Evolutionary conservation across 352 stramenopile genomes (phyloP), one percentile per base, ranked within the genome.

Genomic region (Saprolegnia parasitica): DNA sequence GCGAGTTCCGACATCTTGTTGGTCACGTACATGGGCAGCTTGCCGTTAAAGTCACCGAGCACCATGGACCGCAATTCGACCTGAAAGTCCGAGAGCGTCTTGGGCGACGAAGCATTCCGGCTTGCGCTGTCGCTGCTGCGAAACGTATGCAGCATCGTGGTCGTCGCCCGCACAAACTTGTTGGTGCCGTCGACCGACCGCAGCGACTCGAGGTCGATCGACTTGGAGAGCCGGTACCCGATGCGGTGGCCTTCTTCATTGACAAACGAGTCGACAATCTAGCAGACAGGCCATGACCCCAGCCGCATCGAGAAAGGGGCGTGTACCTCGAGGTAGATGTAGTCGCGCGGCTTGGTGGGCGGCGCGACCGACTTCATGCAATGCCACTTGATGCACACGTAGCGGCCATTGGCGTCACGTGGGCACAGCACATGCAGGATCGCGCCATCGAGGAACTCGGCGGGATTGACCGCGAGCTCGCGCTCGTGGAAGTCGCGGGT

Each of bases 301-400:
- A 45, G 20, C 8, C 29, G 20, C 10, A n/a, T n/a, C n/a, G n/a
- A n/a, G n/a, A n/a, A n/a, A n/a, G 21, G 11, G n/a, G n/a, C 16
- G 23, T 29, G 39, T 65, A 71, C 50, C 61, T 93, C 86, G 29
- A 91, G 78, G 74, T 93, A 93, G 2, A 93, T 76, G 75, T 91
- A 93, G 76, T 93, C 86, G 4, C 86, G 73, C 56, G 90, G 81
- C 60, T 86, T 91, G 58, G 86, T 77, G 11, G 83, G 89, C 11
- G 86, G 81, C 26, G 86, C 84, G 6, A 89, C 71, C 29, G 84
- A 90, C 50, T 85, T 86, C 71, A 88, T 75, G 60, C 82, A 87
- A 57, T 93, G 82, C 83, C 84, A 93, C 73, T 93, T 93, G 54
- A 93, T 73, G 63, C 86, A 91, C 46, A 84, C 84, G 39, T 88